Percentiles rank a stretch among this genome's conserved stretches.
Conservation (phyloP, 805 yeast species). For the Ogataea parapolymorpha region DNA sequence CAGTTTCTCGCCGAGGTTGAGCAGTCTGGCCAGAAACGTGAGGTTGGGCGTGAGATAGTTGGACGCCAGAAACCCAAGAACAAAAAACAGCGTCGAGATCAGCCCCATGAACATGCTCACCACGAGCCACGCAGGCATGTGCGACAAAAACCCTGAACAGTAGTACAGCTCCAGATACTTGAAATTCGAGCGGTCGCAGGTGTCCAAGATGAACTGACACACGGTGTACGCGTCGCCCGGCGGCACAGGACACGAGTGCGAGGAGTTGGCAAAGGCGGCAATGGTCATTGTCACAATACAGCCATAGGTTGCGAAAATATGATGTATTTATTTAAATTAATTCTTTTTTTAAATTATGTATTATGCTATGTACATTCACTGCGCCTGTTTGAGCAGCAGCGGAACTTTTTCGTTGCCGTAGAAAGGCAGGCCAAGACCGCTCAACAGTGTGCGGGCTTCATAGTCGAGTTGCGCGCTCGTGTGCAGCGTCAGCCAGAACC, state of each 20-base stretch:
- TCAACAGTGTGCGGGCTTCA: slow-evolving; percentile 81
- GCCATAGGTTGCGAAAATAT: not conserved
- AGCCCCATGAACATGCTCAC: slow-evolving; percentile 10
- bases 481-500: slow-evolving; percentile 79
- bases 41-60: slow-evolving; percentile 80
- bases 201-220: slow-evolving; percentile 20
- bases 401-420: slow-evolving; percentile 46
- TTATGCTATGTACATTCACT: slow-evolving; percentile 9
- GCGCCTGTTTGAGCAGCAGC: slow-evolving; percentile 25
- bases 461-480: slow-evolving; percentile 88
- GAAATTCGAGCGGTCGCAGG: slow-evolving; percentile 21
- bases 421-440: slow-evolving; percentile 83
- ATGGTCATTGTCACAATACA: not conserved
- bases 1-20: slow-evolving; percentile 68
- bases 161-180: slow-evolving; percentile 25
- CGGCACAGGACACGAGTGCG: slow-evolving; percentile 4
- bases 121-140: slow-evolving; percentile 8
- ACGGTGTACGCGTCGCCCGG: slow-evolving; percentile 6
- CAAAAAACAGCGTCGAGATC: slow-evolving; percentile 47
- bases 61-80: slow-evolving; percentile 77
- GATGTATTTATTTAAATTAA: no score
- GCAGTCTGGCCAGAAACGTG: slow-evolving; percentile 55
- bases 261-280: slow-evolving; percentile 1
- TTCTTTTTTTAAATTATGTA: not conserved
- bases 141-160: slow-evolving; percentile 19